These are phyloP conservation scores for Venturia oleaginea DNA, from an alignment of 2,329 filamentous ascomycete species.

Conservation along the genomic window DNA sequence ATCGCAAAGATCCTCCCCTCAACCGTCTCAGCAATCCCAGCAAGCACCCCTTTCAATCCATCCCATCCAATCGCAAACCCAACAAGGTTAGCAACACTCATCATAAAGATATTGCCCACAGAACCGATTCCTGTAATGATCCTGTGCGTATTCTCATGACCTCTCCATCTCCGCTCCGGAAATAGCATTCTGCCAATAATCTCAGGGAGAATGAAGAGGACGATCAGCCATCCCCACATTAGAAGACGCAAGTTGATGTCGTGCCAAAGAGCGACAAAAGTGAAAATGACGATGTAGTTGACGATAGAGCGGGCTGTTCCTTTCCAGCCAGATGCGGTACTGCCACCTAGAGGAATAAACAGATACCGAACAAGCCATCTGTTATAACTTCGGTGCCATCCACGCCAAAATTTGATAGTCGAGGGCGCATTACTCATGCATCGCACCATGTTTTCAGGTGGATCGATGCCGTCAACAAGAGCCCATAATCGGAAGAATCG, in stretches of 20 bases:
- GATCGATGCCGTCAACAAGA: constrained; percentile 81
- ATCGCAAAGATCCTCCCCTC: constrained; percentile 66
- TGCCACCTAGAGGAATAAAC: constrained; percentile 82
- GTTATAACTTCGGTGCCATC: constrained; percentile 93
- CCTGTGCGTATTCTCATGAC: constrained; percentile 62
- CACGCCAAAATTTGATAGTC: constrained; percentile 84
- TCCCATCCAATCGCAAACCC: constrained; percentile 91
- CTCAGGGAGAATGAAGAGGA: constrained; percentile 88
- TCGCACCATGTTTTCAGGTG: constrained; percentile 95
- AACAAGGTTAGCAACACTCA: constrained; percentile 91
- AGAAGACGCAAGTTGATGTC: constrained; percentile 86
- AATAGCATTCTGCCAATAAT: constrained; percentile 54
- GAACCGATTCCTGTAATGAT: constrained; percentile 72
- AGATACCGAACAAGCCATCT: constrained; percentile 91
- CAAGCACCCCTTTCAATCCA: constrained; percentile 67
- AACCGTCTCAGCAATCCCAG: constrained; percentile 66
- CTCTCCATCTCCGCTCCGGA: constrained; percentile 62
- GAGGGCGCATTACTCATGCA: constrained; percentile 95
- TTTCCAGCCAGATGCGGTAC: constrained; percentile 26
- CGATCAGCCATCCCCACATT: constrained; percentile 95
- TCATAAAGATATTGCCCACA: constrained; percentile 80
- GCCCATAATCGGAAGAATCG: constrained; percentile 98
- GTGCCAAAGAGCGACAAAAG: constrained; percentile 96
- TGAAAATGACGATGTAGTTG: constrained; percentile 82
- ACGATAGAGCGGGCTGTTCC: constrained; percentile 50